Base-by-base conservation (phyloP, 2,329 filamentous ascomycete genomes). In the Colletotrichum sp. region DNA sequence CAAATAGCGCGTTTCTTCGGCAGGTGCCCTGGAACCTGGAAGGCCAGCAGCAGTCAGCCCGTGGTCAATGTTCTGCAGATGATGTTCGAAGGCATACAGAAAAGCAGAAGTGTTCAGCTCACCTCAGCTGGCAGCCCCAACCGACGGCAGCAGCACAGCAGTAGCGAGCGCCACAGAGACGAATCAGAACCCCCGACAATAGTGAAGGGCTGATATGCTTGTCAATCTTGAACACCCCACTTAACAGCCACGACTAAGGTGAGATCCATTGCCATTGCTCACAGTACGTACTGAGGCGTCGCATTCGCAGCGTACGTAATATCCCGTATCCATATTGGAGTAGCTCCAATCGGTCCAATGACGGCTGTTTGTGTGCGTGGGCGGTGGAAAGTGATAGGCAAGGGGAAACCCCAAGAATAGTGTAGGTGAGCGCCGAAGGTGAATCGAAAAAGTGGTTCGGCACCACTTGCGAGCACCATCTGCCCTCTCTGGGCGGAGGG, bases 281-380 rank as follows among this genome's bases (percentile, higher is more conserved):
- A 67, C 36, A 66, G 58, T 61, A 61, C 58, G 18, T 61, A 61
- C 58, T 43, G 43, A 48, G n/a, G n/a, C 71, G 57, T 15, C 61
- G 24, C 18, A 21, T 28, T 48, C 18, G 38, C 18, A 69, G 63
- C 63, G 73, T 75, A 72, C 69, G 73, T 67, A 75, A 75, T 72
- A 67, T 72, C 55, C 63, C 68, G 55, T 74, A 67, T 63, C 67
- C 67, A 74, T 71, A 24, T 74, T 60, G 57, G 43, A 61, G 36
- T 48, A 74, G 60, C 21, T 64, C 34, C 60, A 61, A 52, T 55
- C 67, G 48, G 21, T 57, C 32, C 26, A 38, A 16, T 26, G 43
- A 48, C 3, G 43, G 43, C 43, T 48, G 43, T 48, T 48, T 48
- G 43, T 48, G 43, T 48, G 43, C 43, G 43, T 48, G 43, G 43